A percentile compares a stretch with the other conserved stretches of the same genome.
phyloP scores from a whole-genome alignment of 495 filamentous ascomycete species.

The Neurospora cerealis region DNA sequence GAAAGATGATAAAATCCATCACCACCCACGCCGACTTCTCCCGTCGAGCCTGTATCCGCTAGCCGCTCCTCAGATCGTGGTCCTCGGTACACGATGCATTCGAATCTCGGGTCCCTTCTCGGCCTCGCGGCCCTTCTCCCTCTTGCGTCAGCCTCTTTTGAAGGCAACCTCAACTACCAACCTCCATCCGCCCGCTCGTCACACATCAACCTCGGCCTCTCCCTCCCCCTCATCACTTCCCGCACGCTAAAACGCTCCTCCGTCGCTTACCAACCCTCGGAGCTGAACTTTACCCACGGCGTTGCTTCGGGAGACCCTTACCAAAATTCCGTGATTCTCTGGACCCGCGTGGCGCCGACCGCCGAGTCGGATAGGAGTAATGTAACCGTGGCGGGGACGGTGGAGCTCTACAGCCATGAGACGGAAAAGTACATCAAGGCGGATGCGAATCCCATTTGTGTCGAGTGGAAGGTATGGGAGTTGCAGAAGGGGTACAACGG shows the following conservation, averaged over 20 bases:
- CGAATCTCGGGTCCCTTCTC: not conserved
- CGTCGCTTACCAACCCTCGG: constrained; percentile 39
- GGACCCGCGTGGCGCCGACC: constrained; percentile 49
- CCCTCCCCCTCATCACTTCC: constrained; percentile 32
- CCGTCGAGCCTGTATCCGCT: not conserved
- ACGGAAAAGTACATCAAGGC: constrained; percentile 39
- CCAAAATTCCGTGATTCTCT: constrained; percentile 51
- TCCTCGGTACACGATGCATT: not conserved
- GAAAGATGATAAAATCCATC: not conserved
- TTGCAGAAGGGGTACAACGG: constrained; percentile 15
- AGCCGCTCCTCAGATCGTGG: not conserved
- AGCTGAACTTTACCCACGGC: constrained; percentile 22
- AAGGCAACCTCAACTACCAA: constrained; percentile 48
- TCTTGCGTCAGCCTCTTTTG: constrained; percentile 11
- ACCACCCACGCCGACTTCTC: not conserved
- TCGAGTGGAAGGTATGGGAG: constrained; percentile 36
- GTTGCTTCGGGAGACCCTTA: constrained; percentile 57
- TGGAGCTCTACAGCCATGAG: constrained; percentile 47
- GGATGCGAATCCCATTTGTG: constrained; percentile 48
- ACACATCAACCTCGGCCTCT: constrained; percentile 39
- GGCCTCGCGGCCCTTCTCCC: not conserved
- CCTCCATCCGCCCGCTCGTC: constrained; percentile 49
- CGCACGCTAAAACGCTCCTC: constrained; percentile 41
- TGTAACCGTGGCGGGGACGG: constrained; percentile 42
- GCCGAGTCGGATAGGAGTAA: constrained; percentile 43